These are phyloP conservation scores for Cetraspora pellucida DNA, from an alignment of 192 early-diverging fungal genomes.

Conservation along the genomic window DNA sequence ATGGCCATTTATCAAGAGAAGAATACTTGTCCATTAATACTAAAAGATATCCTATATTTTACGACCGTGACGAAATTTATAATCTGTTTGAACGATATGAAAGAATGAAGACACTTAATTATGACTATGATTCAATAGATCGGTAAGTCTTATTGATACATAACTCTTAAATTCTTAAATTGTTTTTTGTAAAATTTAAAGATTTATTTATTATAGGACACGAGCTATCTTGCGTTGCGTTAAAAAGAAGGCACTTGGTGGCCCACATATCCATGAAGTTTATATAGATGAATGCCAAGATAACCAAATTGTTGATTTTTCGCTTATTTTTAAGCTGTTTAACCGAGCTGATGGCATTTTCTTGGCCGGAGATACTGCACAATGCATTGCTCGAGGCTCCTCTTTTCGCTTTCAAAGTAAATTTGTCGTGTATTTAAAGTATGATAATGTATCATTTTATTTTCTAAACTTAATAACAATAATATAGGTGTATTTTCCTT, in stretches of 20 bases:
- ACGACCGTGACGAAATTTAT: conserved; percentile 25
- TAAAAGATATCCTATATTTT: conserved; percentile 17
- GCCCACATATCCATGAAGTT: conserved; percentile 25
- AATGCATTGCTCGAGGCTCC: conserved; percentile 21
- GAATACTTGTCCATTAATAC: conserved; percentile 4
- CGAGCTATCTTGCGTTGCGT: conserved; percentile 17
- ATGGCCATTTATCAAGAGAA: conserved; percentile 16
- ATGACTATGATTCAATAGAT: conserved; percentile 14
- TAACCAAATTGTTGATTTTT: conserved; percentile 22
- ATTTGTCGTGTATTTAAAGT: not conserved
- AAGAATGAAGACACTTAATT: not conserved
- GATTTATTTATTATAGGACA: conserved; percentile 1
- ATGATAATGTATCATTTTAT: not conserved
- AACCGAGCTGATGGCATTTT: conserved; percentile 11
- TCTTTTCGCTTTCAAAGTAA: conserved; percentile 29
- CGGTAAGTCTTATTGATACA: not conserved
- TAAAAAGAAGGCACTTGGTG: conserved; percentile 12
- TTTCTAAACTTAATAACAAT: not conserved
- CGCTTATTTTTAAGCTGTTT: conserved; percentile 24
- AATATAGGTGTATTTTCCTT: conserved; percentile 10
- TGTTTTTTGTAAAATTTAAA: not conserved
- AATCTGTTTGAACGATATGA: conserved; percentile 24
- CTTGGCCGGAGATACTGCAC: conserved; percentile 29
- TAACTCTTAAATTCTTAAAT: not conserved
- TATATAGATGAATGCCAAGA: conserved; percentile 33